phyloP scores from a whole-genome alignment of 2,329 filamentous ascomycete genomes.

The Cercospora berteroae region DNA sequence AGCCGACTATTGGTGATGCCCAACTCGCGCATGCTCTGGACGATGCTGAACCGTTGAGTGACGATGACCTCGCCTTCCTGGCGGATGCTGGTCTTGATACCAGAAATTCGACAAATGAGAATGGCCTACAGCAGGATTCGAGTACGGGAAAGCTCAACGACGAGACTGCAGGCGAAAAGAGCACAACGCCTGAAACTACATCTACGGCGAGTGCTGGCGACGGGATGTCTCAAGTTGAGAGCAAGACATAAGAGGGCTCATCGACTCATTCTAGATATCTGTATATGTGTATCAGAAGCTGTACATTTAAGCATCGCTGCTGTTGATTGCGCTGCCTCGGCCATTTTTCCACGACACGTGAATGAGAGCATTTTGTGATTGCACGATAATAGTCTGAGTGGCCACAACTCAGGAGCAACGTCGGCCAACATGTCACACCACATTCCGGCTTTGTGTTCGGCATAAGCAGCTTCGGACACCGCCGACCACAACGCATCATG shows the following conservation, averaged over 20 bases:
- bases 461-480: not conserved
- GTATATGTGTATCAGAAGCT: not conserved
- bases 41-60: not conserved
- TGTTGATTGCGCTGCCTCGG: not conserved
- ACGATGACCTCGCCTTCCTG: not conserved
- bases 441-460: not conserved
- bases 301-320: not conserved
- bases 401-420: slow-evolving; percentile 8
- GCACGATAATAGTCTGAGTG: not conserved
- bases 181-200: not conserved
- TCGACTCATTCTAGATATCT: not conserved
- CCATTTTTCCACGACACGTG: not conserved
- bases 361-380: not conserved
- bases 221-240: not conserved
- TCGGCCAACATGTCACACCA: slow-evolving; percentile 17
- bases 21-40: not conserved
- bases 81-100: not conserved
- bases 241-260: not conserved
- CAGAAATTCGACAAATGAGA: not conserved
- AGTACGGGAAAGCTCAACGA: not conserved
- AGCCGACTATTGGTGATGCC: not conserved
- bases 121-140: not conserved
- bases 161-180: not conserved
- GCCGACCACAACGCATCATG: not conserved
- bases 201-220: not conserved